phyloP scores from a whole-genome alignment of 768 basidiomycete genomes.

The Grammothele lineata region DNA sequence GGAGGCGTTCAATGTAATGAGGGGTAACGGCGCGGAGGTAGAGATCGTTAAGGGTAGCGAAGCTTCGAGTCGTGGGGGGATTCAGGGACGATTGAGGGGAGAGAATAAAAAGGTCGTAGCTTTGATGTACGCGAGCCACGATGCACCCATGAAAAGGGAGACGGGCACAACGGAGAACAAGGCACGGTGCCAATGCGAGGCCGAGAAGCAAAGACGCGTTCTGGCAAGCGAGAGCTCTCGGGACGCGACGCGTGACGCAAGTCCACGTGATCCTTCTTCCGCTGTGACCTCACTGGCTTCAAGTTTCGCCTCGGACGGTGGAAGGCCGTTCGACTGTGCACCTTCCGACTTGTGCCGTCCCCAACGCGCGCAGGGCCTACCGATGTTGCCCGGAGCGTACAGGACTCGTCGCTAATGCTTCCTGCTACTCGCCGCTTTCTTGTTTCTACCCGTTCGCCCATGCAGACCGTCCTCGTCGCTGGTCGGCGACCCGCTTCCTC shows the following conservation, averaged over 20 bases:
- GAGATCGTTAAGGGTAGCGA: too few species aligned
- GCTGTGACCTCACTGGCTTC: conserved; percentile 48
- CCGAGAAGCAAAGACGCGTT: conserved; percentile 82
- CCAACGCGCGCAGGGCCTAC: not conserved
- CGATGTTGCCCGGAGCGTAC: not conserved
- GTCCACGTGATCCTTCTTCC: conserved; percentile 49
- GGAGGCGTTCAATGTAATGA: too few species aligned
- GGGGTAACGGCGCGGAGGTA: too few species aligned
- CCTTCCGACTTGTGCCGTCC: too few species aligned
- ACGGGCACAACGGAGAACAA: not conserved
- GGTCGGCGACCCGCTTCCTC: not conserved
- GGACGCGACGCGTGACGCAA: conserved; percentile 41
- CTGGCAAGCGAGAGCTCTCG: conserved; percentile 61
- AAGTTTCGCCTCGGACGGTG: too few species aligned
- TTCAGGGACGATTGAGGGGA: too few species aligned
- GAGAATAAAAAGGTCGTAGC: too few species aligned
- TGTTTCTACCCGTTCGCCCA: not conserved
- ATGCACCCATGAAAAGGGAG: too few species aligned
- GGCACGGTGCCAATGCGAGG: too few species aligned
- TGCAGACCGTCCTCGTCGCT: conserved; percentile 4
- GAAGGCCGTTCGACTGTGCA: too few species aligned
- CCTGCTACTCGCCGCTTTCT: not conserved
- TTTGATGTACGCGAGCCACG: too few species aligned
- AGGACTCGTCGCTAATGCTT: conserved; percentile 1
- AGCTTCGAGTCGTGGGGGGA: too few species aligned